Evolutionary conservation across 345 rosid species (phyloP), one percentile per base, ranked within the genome.

Genomic region (Camelina hispida): DNA sequence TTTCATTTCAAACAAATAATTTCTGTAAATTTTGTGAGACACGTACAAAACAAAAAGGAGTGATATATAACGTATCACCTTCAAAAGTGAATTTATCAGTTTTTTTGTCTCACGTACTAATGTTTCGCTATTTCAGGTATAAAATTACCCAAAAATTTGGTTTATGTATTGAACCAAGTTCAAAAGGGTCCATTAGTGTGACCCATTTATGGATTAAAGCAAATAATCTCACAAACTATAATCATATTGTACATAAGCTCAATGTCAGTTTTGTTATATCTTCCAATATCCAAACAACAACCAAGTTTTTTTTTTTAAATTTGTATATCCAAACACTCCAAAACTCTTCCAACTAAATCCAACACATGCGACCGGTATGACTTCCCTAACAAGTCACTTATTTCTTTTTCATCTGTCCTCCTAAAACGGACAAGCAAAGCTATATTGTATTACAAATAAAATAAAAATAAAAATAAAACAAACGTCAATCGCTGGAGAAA

Each of bases 281-380:
- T 57, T 17, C 43, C 43, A 7, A 9, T 43, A 62, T 42, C 67
- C 66, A 40, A 61, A 59, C 44, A 59, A 28, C 4, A 2, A 6
- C 4, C 37, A 34, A 10, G 11, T 7, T 35, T 59, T 35, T n/a
- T 34, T 59, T 43, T 14, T 20, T n/a, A n/a, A 35, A 9, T 44
- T 43, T 4, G 32, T 43, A 25, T 58, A 30, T 18, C 80, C 77
- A 71, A 71, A 66, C 81, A 51, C 63, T 78, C 54, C 51, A 6
- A 6, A 10, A 56, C 30, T 40, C 6, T 13, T 34, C 69, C 69
- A 66, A 72, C 78, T 72, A 66, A 66, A 25, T 66, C 78, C 73
- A 67, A 67, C 76, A 74, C 82, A 79, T 75, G 82, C 82, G 74
- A 69, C 62, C 76, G 50, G 76, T 70, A 74, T 79, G 82, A 79